Evolutionary conservation across 768 basidiomycete species (phyloP).

Genomic region (Collybia sordida): DNA sequence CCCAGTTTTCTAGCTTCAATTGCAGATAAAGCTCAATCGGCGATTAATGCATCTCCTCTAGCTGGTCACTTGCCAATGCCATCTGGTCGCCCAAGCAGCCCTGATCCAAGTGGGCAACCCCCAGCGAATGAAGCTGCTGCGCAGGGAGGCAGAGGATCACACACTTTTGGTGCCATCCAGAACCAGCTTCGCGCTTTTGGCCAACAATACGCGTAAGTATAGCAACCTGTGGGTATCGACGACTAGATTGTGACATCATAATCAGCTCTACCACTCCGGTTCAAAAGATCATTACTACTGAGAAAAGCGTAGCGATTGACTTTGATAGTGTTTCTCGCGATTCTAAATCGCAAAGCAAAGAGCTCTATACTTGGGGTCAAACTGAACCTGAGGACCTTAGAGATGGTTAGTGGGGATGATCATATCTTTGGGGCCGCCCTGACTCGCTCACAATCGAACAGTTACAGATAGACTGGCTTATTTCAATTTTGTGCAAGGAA

Average conservation of each 20-base stretch:
- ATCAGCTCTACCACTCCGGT: slow-evolving; percentile 57
- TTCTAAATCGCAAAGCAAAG: slow-evolving; percentile 74
- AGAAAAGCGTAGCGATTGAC: slow-evolving; percentile 79
- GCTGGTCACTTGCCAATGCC: slow-evolving; percentile 58
- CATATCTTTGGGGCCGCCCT: slow-evolving; percentile 3
- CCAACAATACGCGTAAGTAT: slow-evolving; percentile 68
- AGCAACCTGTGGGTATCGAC: background rate
- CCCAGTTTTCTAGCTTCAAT: slow-evolving; percentile 64
- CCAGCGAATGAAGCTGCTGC: slow-evolving; percentile 42
- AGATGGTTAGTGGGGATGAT: slow-evolving; percentile 51
- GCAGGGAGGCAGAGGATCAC: slow-evolving; percentile 46
- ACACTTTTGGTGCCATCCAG: slow-evolving; percentile 61
- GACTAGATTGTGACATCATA: slow-evolving; percentile 8
- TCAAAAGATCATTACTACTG: slow-evolving; percentile 77
- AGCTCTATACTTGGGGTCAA: slow-evolving; percentile 85
- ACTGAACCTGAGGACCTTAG: slow-evolving; percentile 67
- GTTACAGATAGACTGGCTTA: slow-evolving; percentile 83
- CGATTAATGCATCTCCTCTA: slow-evolving; percentile 61
- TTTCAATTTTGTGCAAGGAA: slow-evolving; percentile 75
- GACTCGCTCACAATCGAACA: slow-evolving; percentile 23
- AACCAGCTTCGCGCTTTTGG: slow-evolving; percentile 73
- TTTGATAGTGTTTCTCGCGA: slow-evolving; percentile 67
- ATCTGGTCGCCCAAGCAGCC: slow-evolving; percentile 28
- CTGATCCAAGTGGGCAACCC: slow-evolving; percentile 37
- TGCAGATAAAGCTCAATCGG: slow-evolving; percentile 76